Conservation (phyloP, 2,329 filamentous ascomycete species). For the Xylaria sp. region DNA sequence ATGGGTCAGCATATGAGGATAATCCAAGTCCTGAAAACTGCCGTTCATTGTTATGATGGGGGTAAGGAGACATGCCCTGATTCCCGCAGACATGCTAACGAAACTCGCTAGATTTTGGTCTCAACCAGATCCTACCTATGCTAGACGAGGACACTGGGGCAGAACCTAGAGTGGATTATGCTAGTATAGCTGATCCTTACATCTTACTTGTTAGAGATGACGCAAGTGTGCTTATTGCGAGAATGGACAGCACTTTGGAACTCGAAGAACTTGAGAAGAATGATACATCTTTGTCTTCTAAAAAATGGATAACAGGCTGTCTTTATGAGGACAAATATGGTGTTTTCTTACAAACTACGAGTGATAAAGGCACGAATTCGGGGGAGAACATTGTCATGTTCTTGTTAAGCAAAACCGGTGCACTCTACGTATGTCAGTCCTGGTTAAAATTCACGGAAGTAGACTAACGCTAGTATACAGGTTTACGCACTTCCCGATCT, state of each 20-base stretch:
- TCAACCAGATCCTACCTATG: slow-evolving; percentile 92
- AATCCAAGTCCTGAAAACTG: slow-evolving; percentile 84
- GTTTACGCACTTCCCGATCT: slow-evolving; percentile 79
- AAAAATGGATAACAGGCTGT: slow-evolving; percentile 83
- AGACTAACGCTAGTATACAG: slow-evolving; percentile 48
- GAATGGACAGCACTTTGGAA: slow-evolving; percentile 81
- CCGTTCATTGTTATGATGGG: slow-evolving; percentile 89
- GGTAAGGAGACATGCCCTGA: slow-evolving; percentile 59
- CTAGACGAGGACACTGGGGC: slow-evolving; percentile 86
- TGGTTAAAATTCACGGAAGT: not conserved
- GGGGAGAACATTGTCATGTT: slow-evolving; percentile 71
- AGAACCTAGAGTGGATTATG: slow-evolving; percentile 77
- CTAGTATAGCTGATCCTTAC: slow-evolving; percentile 87
- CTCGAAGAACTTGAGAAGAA: slow-evolving; percentile 79
- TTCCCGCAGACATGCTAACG: slow-evolving; percentile 11
- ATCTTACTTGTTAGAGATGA: slow-evolving; percentile 85
- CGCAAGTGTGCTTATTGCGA: slow-evolving; percentile 76
- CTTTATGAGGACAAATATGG: slow-evolving; percentile 74
- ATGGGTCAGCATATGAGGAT: slow-evolving; percentile 82
- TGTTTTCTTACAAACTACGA: slow-evolving; percentile 54
- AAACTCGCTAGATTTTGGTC: slow-evolving; percentile 70
- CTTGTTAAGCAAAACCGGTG: slow-evolving; percentile 75
- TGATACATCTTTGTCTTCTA: slow-evolving; percentile 60
- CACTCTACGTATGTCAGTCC: slow-evolving; percentile 67
- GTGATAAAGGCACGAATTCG: slow-evolving; percentile 47